Evolutionary conservation across 2,329 filamentous ascomycete species (phyloP).

Genomic region (Macroventuria anomochaeta): DNA sequence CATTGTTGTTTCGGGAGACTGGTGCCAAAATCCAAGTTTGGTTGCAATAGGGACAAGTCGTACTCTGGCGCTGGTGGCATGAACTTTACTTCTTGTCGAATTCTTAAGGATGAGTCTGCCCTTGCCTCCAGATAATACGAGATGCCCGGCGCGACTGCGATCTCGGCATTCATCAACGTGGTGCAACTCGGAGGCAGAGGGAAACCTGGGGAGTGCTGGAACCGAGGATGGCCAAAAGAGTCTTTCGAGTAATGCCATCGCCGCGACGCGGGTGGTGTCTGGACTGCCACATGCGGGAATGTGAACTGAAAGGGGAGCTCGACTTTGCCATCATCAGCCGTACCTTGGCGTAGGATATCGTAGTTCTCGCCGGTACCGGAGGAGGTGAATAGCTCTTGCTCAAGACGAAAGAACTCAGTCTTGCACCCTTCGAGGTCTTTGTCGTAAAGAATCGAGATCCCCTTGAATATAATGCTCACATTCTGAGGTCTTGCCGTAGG

Average conservation of each 20-base stretch:
- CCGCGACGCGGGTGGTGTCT: constrained; percentile 21
- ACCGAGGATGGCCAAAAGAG: constrained; percentile 28
- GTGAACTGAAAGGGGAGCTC: constrained; percentile 37
- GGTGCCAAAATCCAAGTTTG: constrained; percentile 23
- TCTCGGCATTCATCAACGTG: constrained; percentile 2
- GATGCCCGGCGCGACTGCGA: constrained; percentile 19
- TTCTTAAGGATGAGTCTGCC: constrained; percentile 5
- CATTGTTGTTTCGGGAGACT: constrained; percentile 26
- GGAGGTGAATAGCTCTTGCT: constrained; percentile 29
- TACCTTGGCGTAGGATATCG: constrained; percentile 30
- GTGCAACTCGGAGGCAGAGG: constrained; percentile 26
- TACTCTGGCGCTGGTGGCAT: constrained; percentile 23
- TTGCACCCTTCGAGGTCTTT: constrained; percentile 20
- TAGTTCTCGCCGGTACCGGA: constrained; percentile 25
- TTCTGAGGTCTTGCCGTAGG: constrained; percentile 27
- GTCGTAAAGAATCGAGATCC: constrained; percentile 21
- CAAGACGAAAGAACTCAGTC: constrained; percentile 26
- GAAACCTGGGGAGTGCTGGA: constrained; percentile 36
- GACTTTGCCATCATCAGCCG: constrained; percentile 31
- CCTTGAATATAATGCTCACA: constrained; percentile 26
- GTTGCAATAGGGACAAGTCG: constrained; percentile 23
- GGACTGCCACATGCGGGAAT: constrained; percentile 29
- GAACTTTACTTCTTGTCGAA: constrained; percentile 20
- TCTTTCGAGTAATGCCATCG: constrained; percentile 26
- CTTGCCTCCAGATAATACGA: constrained; percentile 28